These are phyloP conservation scores for Hirschioporus abietinus DNA, from an alignment of 768 basidiomycete species.

Conservation along the genomic window DNA sequence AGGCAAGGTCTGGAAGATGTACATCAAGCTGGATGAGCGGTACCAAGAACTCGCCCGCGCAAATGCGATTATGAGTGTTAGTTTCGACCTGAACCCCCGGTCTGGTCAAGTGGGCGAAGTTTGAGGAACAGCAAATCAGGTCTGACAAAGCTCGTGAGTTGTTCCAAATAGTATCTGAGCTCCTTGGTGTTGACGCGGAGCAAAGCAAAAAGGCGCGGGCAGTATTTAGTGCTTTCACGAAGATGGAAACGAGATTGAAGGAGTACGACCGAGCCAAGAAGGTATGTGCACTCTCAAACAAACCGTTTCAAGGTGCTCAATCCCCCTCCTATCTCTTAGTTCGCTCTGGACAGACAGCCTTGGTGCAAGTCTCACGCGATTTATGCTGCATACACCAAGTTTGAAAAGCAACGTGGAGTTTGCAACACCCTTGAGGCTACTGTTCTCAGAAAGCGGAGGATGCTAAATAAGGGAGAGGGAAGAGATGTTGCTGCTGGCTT, in stretches of 20 bases:
- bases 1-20: conserved; percentile 99
- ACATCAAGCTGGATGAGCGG: conserved; percentile 94
- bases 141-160: conserved; percentile 77
- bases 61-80: conserved; percentile 91
- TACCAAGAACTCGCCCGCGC: conserved; percentile 91
- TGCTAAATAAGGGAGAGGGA: conserved; percentile 99
- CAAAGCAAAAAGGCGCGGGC: conserved; percentile 88
- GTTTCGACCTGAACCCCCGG: conserved; percentile 57
- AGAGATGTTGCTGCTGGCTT: no score
- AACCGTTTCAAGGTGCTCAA: conserved; percentile 2
- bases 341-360: conserved; percentile 89
- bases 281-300: conserved; percentile 34
- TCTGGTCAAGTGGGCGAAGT: conserved; percentile 66
- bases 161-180: conserved; percentile 83
- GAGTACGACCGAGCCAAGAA: conserved; percentile 97
- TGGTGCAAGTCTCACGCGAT: conserved; percentile 84
- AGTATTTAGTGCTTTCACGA: conserved; percentile 89
- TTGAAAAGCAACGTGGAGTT: conserved; percentile 96
- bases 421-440: conserved; percentile 85
- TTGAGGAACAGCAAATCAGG: conserved; percentile 54
- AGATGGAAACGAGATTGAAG: conserved; percentile 95
- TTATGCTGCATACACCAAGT: conserved; percentile 92
- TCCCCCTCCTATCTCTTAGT: conserved; percentile 57
- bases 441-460: conserved; percentile 94
- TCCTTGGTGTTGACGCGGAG: conserved; percentile 83